phyloP scores from a whole-genome alignment of 176 grass and related monocot species.

The Phoenix dactylifera region DNA sequence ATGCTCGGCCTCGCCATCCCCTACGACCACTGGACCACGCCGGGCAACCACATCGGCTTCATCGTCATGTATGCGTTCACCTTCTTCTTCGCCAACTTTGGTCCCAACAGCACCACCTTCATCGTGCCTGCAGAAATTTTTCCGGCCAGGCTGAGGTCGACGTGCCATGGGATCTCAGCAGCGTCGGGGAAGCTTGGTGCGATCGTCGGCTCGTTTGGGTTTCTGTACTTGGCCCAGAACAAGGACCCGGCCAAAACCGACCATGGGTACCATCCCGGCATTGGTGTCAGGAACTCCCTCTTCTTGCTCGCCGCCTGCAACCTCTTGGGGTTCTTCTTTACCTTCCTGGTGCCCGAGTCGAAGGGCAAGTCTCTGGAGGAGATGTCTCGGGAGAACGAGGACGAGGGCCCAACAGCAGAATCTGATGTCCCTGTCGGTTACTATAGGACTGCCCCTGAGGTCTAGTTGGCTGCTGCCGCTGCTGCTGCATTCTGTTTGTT shows the following conservation, averaged over 20 bases:
- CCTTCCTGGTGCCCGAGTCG: conserved; percentile 67
- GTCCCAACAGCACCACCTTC: conserved; percentile 68
- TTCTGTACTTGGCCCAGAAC: conserved; percentile 73
- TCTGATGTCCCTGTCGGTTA: background rate
- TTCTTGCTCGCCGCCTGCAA: conserved; percentile 71
- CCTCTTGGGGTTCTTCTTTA: conserved; percentile 48
- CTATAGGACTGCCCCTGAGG: background rate
- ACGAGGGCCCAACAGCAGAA: background rate
- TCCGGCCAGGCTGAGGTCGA: conserved; percentile 60
- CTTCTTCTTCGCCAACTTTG: conserved; percentile 49
- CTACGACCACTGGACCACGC: conserved; percentile 54
- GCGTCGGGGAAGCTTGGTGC: conserved; percentile 60
- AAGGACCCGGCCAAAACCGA: conserved; percentile 44
- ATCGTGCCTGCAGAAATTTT: conserved; percentile 88
- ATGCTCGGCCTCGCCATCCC: conserved; percentile 64
- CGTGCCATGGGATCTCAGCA: conserved; percentile 74
- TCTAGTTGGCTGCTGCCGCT: too few relatives aligned
- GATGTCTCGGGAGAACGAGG: conserved; percentile 57
- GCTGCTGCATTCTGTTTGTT: too few relatives aligned
- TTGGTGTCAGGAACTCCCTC: conserved; percentile 53
- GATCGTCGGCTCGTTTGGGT: conserved; percentile 61
- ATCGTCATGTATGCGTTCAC: conserved; percentile 62
- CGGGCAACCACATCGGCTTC: conserved; percentile 50
- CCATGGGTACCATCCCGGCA: conserved; percentile 56
- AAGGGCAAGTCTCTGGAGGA: conserved; percentile 81